Conservation (phyloP, 495 filamentous ascomycete species). For the Beverwykella pulmonaria region DNA sequence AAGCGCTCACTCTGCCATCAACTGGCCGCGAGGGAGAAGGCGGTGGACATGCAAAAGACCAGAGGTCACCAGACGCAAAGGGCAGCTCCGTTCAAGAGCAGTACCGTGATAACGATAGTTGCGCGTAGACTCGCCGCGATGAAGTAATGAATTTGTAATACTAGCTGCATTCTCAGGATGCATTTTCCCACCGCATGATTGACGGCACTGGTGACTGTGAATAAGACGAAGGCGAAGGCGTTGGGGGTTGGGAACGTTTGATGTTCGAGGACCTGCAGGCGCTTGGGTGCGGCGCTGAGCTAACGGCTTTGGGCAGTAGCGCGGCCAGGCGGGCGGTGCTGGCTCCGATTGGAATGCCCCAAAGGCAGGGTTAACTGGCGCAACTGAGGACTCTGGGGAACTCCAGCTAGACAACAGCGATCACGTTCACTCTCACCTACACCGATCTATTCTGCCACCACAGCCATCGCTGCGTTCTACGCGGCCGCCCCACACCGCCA, state of each 20-base stretch:
- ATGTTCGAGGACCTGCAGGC: not conserved
- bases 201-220: not conserved
- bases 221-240: not conserved
- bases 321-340: constrained; percentile 5
- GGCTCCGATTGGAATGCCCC: not conserved
- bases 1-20: not conserved
- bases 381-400: not conserved
- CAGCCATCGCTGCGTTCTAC: not conserved
- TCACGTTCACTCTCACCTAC: not conserved
- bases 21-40: not conserved
- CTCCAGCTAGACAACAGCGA: not conserved
- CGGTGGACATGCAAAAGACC: not conserved
- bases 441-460: not conserved
- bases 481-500: not conserved
- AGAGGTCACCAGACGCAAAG: not conserved
- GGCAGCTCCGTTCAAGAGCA: not conserved
- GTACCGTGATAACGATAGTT: not conserved
- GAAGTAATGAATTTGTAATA: no score
- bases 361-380: not conserved
- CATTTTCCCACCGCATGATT: not conserved
- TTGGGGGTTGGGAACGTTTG: constrained; percentile 5
- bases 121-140: no score
- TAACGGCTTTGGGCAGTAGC: not conserved
- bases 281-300: not conserved
- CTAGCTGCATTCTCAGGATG: not conserved